Percentiles rank a stretch among this genome's conserved stretches.
Conservation (phyloP, 179 eudicot genomes). For the Silene noctiflora region DNA sequence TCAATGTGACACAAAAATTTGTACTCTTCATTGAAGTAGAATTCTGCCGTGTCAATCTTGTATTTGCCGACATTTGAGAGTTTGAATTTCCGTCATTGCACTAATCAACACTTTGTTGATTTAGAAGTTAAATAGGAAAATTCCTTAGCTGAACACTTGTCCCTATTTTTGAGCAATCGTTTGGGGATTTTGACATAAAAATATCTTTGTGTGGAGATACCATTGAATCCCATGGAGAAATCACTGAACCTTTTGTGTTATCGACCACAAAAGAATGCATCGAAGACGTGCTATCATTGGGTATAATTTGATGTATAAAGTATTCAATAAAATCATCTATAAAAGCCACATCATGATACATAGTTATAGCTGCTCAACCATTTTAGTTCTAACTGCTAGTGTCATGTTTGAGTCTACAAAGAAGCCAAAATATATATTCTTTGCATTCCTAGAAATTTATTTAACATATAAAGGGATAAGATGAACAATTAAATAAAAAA, state of each 20-base stretch:
- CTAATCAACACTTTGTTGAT: slow-evolving; percentile 18
- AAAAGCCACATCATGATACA: slow-evolving; percentile 63
- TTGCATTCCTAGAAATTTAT: slow-evolving; percentile 34
- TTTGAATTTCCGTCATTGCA: slow-evolving; percentile 28
- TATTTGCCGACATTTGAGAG: slow-evolving; percentile 25
- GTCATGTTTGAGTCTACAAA: slow-evolving; percentile 64
- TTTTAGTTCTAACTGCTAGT: slow-evolving; percentile 61
- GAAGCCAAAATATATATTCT: slow-evolving; percentile 59
- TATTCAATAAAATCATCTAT: slow-evolving; percentile 66
- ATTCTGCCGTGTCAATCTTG: slow-evolving; percentile 34
- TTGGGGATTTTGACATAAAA: slow-evolving; percentile 11
- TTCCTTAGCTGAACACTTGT: slow-evolving; percentile 7
- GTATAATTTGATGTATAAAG: slow-evolving; percentile 44
- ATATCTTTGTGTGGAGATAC: slow-evolving; percentile 25
- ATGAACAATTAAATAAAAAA: not conserved
- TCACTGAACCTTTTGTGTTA: slow-evolving; percentile 18
- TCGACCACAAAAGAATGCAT: slow-evolving; percentile 16
- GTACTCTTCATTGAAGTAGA: slow-evolving; percentile 27
- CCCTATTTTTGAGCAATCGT: slow-evolving; percentile 5
- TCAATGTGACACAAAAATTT: slow-evolving; percentile 28
- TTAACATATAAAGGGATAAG: no score
- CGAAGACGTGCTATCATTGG: slow-evolving; percentile 43
- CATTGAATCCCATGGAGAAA: slow-evolving; percentile 26
- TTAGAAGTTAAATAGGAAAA: not conserved
- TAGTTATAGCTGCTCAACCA: slow-evolving; percentile 68